Evolutionary conservation across 2,329 filamentous ascomycete species (phyloP).

Genomic region (Incumbomyces lentus): DNA sequence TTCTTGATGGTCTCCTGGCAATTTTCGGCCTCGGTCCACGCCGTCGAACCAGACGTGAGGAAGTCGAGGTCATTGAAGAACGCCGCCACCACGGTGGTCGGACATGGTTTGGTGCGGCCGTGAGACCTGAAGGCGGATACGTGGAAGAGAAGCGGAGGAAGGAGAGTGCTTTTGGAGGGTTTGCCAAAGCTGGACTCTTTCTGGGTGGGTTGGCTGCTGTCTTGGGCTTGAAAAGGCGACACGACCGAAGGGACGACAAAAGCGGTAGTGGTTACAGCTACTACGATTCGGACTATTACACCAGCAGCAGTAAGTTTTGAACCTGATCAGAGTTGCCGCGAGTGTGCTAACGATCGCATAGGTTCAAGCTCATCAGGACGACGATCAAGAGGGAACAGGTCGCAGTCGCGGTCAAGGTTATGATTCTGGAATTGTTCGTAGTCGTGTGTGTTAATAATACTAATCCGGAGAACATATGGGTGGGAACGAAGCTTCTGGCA

Average conservation of each 20-base stretch:
- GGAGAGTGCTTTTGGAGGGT: conserved; percentile 26
- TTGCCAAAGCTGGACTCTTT: conserved; percentile 32
- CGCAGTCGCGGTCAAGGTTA: conserved; percentile 10
- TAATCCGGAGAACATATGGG: too few relatives aligned
- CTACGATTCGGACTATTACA: conserved; percentile 24
- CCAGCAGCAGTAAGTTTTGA: conserved; percentile 31
- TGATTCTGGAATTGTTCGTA: neutral
- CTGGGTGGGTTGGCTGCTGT: conserved; percentile 35
- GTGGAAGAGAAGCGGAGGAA: conserved; percentile 28
- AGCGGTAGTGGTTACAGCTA: conserved; percentile 31
- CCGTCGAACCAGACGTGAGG: conserved; percentile 26
- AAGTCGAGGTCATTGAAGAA: conserved; percentile 31
- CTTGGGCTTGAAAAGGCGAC: conserved; percentile 35
- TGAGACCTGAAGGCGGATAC: conserved; percentile 25
- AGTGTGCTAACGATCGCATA: conserved; percentile 22
- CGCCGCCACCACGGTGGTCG: conserved; percentile 22
- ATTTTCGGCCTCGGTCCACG: conserved; percentile 32
- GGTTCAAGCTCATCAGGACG: conserved; percentile 35
- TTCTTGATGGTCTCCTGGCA: conserved; percentile 31
- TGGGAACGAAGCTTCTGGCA: too few relatives aligned
- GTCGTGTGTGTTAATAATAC: too few relatives aligned
- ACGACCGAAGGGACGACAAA: conserved; percentile 28
- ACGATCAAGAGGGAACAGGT: conserved; percentile 26
- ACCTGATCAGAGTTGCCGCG: conserved; percentile 4
- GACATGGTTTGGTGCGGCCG: conserved; percentile 32